Evolutionary conservation across 441 rosid species (phyloP).

Genomic region (Pelargonium cotyledonis): DNA sequence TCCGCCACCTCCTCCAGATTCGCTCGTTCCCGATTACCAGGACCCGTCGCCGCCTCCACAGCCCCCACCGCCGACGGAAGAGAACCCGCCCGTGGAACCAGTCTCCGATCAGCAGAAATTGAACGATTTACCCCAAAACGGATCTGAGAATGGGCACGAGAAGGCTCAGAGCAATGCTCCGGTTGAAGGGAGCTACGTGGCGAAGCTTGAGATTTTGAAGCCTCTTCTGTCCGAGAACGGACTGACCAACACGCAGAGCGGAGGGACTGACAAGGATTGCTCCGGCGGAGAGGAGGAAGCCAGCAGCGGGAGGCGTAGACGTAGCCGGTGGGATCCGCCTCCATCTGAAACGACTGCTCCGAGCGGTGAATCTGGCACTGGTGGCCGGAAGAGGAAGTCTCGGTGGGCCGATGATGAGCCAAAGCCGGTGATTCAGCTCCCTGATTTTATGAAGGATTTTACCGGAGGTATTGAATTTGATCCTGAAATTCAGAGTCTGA

Average conservation of each 20-base stretch:
- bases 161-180: neutral
- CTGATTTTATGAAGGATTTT: conserved; percentile 89
- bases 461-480: conserved; percentile 90
- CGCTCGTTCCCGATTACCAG: conserved; percentile 17
- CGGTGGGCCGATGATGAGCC: conserved; percentile 95
- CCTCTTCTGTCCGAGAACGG: conserved; percentile 60
- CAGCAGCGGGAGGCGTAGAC: conserved; percentile 56
- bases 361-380: conserved; percentile 38
- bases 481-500: conserved; percentile 78
- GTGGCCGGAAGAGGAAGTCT: conserved; percentile 67
- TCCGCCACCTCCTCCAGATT: conserved; percentile 17
- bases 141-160: conserved; percentile 19
- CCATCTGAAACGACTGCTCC: conserved; percentile 36
- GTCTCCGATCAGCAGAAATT: conserved; percentile 8
- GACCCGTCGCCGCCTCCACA: conserved; percentile 7
- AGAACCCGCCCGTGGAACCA: neutral
- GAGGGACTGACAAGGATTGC: conserved; percentile 48
- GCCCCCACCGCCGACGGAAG: neutral
- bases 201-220: conserved; percentile 22
- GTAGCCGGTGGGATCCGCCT: conserved; percentile 82
- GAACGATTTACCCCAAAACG: conserved; percentile 4
- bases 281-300: conserved; percentile 94
- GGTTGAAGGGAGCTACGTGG: conserved; percentile 8
- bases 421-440: conserved; percentile 70
- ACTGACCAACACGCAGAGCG: conserved; percentile 49